These are phyloP conservation scores for Pseudozyma tsukubaensis DNA, from an alignment of 1,284 basidiomycete genomes.

Conservation along the genomic window DNA sequence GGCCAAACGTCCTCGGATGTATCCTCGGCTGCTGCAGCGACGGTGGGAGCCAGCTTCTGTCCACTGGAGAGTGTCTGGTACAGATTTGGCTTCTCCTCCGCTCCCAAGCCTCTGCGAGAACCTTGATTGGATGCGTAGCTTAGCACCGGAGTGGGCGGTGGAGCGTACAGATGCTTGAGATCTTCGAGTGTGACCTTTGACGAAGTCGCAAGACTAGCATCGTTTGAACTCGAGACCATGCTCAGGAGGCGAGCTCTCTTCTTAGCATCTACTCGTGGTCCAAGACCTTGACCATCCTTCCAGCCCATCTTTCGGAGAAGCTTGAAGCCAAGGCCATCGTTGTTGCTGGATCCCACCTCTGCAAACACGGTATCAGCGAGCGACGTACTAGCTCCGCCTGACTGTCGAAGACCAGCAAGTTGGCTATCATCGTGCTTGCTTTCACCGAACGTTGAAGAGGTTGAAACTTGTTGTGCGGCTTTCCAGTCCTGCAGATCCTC, in stretches of 20 bases:
- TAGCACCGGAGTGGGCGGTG: constrained; percentile 79
- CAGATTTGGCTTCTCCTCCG: constrained; percentile 4
- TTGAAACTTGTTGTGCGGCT: constrained; percentile 76
- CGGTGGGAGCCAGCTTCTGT: neutral
- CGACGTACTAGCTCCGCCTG: neutral
- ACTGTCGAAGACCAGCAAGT: neutral
- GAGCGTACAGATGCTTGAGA: constrained; percentile 84
- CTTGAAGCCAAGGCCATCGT: constrained; percentile 58
- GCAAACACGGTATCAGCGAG: neutral
- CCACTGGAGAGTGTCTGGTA: constrained; percentile 10
- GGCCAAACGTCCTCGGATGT: constrained; percentile 71
- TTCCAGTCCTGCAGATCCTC: constrained; percentile 88
- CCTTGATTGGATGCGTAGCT: constrained; percentile 76
- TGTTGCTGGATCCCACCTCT: neutral
- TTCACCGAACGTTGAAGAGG: constrained; percentile 5
- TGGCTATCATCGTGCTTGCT: neutral
- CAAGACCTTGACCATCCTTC: constrained; percentile 90
- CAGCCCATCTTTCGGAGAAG: constrained; percentile 95
- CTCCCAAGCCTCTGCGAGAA: constrained; percentile 81
- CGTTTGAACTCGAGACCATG: constrained; percentile 19
- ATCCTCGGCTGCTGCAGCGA: neutral
- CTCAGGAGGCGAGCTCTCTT: constrained; percentile 74
- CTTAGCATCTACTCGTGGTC: constrained; percentile 84
- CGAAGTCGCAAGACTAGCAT: constrained; percentile 3
- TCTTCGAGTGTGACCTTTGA: constrained; percentile 69